phyloP scores from a whole-genome alignment of 129 eudicot genomes.

The Arctium lappa region DNA sequence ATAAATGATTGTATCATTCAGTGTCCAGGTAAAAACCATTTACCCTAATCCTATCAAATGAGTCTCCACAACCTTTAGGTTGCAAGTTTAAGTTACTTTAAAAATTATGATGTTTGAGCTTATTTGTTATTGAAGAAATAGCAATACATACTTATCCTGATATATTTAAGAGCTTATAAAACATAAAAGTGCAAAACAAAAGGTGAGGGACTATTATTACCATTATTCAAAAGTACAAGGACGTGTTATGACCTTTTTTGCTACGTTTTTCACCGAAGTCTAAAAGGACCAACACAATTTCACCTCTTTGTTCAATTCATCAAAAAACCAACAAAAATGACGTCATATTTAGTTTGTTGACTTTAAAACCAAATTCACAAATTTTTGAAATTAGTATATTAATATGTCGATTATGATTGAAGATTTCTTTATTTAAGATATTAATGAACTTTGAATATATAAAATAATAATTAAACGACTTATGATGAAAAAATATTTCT shows the following conservation, averaged over 20 bases:
- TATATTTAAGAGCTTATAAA: background rate
- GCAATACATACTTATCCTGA: background rate
- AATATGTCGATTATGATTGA: background rate
- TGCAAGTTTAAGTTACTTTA: background rate
- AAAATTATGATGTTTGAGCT: background rate
- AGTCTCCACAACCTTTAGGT: background rate
- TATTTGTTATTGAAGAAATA: background rate
- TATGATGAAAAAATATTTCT: background rate
- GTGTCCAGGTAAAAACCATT: background rate
- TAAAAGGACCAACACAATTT: constrained; percentile 11
- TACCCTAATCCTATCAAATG: background rate
- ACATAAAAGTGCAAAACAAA: background rate
- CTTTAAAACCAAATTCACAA: background rate
- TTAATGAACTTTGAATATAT: background rate
- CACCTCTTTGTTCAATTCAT: constrained; percentile 11
- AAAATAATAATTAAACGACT: background rate
- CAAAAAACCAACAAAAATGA: constrained; percentile 16
- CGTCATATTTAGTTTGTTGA: background rate
- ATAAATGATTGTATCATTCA: background rate
- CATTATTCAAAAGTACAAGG: constrained; percentile 7
- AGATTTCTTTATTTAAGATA: background rate
- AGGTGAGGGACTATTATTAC: background rate
- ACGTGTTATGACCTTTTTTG: background rate
- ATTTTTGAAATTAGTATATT: background rate
- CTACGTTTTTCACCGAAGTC: constrained; percentile 14